Percentiles rank a stretch among this genome's conserved stretches.
Evolutionary conservation across 139 green algal genomes (phyloP).

Genomic region (Microglena sp.): DNA sequence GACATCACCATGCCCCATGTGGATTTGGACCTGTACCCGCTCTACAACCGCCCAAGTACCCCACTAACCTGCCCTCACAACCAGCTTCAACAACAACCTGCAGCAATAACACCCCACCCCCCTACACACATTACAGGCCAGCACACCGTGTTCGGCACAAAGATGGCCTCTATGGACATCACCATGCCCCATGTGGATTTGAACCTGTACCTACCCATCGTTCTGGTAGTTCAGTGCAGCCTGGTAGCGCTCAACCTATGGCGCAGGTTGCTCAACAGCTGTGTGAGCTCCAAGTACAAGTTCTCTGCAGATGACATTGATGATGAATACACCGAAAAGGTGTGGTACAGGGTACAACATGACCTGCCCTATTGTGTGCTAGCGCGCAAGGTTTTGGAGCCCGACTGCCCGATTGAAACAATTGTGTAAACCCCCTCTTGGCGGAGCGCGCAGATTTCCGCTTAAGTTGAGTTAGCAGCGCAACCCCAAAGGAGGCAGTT

Average conservation of each 20-base stretch:
- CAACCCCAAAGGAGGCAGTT: too few species aligned
- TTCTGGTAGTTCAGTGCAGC: slow-evolving; percentile 47
- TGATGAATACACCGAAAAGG: slow-evolving; percentile 52
- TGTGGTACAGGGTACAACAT: too few species aligned
- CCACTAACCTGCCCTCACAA: neutral
- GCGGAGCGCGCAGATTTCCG: too few species aligned
- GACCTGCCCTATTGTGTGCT: too few species aligned
- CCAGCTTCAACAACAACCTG: neutral
- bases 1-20: neutral
- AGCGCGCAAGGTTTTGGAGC: too few species aligned
- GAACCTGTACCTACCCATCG: slow-evolving; percentile 67
- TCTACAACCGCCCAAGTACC: neutral
- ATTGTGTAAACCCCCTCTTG: too few species aligned
- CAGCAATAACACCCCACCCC: too few species aligned
- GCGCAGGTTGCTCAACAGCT: slow-evolving; percentile 30
- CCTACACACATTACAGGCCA: neutral
- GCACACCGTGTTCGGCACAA: neutral
- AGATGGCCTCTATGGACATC: neutral
- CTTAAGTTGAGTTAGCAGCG: too few species aligned
- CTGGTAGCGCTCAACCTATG: slow-evolving; percentile 47
- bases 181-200: neutral
- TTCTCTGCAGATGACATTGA: slow-evolving; percentile 50
- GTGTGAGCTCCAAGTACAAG: slow-evolving; percentile 14
- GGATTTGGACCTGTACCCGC: neutral
- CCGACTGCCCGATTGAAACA: too few species aligned